Conservation (phyloP, 2,329 filamentous ascomycete species). For the Arachnopeziza araneosa region DNA sequence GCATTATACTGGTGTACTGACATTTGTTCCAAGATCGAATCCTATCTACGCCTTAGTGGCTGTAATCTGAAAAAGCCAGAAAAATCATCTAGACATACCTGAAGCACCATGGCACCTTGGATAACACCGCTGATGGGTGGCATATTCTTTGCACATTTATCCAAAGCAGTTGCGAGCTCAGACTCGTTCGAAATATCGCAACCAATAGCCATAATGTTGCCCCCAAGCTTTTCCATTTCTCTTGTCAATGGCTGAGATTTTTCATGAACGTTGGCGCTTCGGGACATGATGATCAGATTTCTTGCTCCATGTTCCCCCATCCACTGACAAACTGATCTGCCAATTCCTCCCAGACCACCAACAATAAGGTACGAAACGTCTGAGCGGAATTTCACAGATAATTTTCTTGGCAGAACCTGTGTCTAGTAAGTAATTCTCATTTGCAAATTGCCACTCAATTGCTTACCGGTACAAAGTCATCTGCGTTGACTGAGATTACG, state of each 20-base stretch:
- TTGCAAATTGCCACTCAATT: not conserved
- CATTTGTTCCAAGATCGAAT: constrained; percentile 21
- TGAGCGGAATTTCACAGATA: not conserved
- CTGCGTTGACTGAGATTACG: not conserved
- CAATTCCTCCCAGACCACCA: constrained; percentile 19
- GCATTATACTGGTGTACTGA: constrained; percentile 31
- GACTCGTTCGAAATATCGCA: constrained; percentile 4
- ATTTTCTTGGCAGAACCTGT: not conserved
- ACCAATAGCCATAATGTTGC: not conserved
- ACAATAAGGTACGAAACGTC: constrained; percentile 11
- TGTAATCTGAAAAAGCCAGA: not conserved
- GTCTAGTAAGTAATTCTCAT: not conserved
- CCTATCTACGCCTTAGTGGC: not conserved
- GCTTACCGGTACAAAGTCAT: not conserved
- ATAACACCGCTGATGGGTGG: constrained; percentile 20
- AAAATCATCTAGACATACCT: constrained; percentile 6
- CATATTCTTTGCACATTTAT: constrained; percentile 8
- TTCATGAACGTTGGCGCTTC: constrained; percentile 30
- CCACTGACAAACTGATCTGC: constrained; percentile 9
- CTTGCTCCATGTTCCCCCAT: constrained; percentile 9
- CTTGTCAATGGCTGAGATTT: constrained; percentile 1
- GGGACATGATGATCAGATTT: constrained; percentile 32
- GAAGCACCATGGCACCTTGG: constrained; percentile 26
- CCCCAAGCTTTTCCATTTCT: constrained; percentile 9
- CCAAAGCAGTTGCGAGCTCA: not conserved